Conservation (phyloP, 139 green algal species). For the Astrephomene gubernaculifera region DNA sequence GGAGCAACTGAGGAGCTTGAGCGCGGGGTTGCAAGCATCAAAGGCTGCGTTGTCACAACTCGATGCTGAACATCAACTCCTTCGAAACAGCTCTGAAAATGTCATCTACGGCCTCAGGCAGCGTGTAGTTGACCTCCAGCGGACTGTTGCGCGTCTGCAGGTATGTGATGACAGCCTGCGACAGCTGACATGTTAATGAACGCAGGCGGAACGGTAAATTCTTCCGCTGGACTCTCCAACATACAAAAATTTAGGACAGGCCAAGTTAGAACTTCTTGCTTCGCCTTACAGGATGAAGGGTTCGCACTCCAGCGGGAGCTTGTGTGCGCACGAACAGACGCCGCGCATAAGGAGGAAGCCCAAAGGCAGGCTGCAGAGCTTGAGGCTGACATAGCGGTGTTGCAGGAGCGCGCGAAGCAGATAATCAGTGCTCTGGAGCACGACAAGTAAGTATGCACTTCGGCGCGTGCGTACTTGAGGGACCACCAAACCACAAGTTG, state of each 20-base stretch:
- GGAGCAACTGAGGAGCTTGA: background rate
- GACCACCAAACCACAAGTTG: too few species aligned
- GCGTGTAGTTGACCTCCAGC: background rate
- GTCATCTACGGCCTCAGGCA: background rate
- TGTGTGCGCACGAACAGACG: background rate
- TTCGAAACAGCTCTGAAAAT: background rate
- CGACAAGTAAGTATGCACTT: slow-evolving; percentile 26
- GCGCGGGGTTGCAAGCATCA: background rate
- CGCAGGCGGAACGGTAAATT: too few species aligned
- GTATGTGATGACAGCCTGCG: too few species aligned
- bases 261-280: too few species aligned
- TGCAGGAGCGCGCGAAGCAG: slow-evolving; percentile 24
- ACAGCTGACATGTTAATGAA: too few species aligned
- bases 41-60: slow-evolving; percentile 10
- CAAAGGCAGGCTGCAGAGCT: slow-evolving; percentile 40
- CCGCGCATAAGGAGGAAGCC: slow-evolving; percentile 11
- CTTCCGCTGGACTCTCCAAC: too few species aligned
- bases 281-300: too few species aligned
- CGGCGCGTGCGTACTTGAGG: too few species aligned
- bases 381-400: slow-evolving; percentile 21
- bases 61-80: background rate
- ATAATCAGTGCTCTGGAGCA: slow-evolving; percentile 34
- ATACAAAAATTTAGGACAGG: too few species aligned
- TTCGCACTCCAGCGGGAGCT: slow-evolving; percentile 39
- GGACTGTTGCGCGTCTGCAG: slow-evolving; percentile 22